A percentile compares a stretch with the other conserved stretches of the same genome.
These are phyloP conservation scores for Kokia cookei DNA, from an alignment of 441 rosid species.

Conservation along the genomic window DNA sequence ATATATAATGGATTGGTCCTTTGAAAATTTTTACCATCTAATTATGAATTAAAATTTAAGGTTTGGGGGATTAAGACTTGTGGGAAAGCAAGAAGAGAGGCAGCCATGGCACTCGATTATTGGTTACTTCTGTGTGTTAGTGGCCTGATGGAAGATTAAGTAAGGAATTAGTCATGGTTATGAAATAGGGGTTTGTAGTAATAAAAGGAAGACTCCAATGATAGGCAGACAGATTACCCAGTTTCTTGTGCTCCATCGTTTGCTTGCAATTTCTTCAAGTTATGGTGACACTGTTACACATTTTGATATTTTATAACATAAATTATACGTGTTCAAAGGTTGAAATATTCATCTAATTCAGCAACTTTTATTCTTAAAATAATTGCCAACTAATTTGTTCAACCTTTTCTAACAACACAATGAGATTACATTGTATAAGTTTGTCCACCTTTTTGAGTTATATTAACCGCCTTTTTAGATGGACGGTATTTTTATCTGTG, in stretches of 20 bases:
- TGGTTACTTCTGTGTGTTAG: not conserved
- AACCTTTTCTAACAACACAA: no score
- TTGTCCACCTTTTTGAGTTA: no score
- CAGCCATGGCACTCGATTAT: not conserved
- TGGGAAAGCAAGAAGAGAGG: not conserved
- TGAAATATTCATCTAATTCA: not conserved
- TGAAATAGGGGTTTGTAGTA: slow-evolving; percentile 1
- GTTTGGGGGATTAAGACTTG: not conserved
- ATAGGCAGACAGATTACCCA: slow-evolving; percentile 8
- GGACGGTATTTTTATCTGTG: no score
- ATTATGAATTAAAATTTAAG: not conserved
- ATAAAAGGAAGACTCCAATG: slow-evolving; percentile 13
- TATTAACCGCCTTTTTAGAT: no score
- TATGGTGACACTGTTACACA: not conserved
- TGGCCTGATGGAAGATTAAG: not conserved
- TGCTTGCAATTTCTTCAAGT: not conserved
- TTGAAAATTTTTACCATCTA: not conserved
- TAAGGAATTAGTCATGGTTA: not conserved
- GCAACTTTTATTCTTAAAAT: no score
- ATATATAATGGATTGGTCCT: not conserved
- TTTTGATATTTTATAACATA: not conserved
- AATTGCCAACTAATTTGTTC: no score
- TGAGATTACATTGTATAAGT: no score
- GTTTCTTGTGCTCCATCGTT: slow-evolving; percentile 10
- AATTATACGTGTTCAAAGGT: no score